Evolutionary conservation across 2,329 filamentous ascomycete genomes (phyloP), one percentile per base, ranked within the genome.

Genomic region (Simplicillium aogashimaense): DNA sequence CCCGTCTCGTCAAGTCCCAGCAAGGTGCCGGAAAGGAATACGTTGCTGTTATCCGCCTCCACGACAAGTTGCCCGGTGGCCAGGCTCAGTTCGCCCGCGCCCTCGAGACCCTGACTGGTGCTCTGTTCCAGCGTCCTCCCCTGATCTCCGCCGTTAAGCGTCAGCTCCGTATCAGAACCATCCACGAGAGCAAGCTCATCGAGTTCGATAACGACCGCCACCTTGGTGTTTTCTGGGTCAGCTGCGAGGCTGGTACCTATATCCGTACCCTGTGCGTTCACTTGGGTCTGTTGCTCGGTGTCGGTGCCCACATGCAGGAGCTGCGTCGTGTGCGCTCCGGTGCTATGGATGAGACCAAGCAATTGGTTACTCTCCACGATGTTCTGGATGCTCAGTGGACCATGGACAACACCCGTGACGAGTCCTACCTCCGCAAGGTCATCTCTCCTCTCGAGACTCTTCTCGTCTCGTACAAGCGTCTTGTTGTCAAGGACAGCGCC

Each of bases 21-120:
- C 92, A 98, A 67, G 89, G 90, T 58, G 92, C 92, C 46, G 92
- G 92, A 76, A 98, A 98, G 73, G 92, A 98, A 71, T 98, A 98
- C 63, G 89, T 97, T 40, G 89, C 85, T 56, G 88, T 98, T 45
- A 87, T 97, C 56, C 80, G 92, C 56, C 76, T 98, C 47, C 92
- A 98, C 67, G 89, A 94, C 69, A 94, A 89, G 69, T 76, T 98
- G 41, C 86, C 89, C 39, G 92, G 90, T 50, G 90, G 90, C 53
- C 83, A 95, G 72, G 80, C 86, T 34, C 89, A 95, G 65, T 90
- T 98, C 56, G 83, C 86, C 43, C 83, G 89, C 55, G 92, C 90
- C 45, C 79, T 98, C 42, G 92, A 98, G 76, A 94, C 87, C 41
- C 75, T 98, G 58, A 97, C 89, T 40, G 92, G 92, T 66, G 90